Percentiles rank a stretch among this genome's conserved stretches.
Conservation (phyloP, 768 basidiomycete genomes). For the Rhodotorula diobovata region DNA sequence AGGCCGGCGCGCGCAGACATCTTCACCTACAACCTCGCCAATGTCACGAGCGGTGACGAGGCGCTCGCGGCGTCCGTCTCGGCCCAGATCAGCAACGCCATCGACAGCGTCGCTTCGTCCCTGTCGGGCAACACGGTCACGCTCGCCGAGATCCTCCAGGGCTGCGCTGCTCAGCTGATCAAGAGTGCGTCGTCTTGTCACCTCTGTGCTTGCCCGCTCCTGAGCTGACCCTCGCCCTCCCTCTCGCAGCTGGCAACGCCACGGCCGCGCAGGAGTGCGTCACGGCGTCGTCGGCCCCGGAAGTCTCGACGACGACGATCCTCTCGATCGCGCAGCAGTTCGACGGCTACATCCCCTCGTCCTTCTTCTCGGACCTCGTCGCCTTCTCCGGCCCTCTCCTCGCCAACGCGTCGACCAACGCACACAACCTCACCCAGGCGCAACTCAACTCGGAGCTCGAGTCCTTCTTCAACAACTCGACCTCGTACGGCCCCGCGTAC, state of each 20-base stretch:
- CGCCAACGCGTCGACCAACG: constrained; percentile 18
- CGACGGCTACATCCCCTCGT: constrained; percentile 40
- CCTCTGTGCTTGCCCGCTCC: no score
- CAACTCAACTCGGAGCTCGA: constrained; percentile 29
- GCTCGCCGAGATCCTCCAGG: constrained; percentile 37
- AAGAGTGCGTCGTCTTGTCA: constrained; percentile 4
- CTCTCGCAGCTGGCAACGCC: constrained; percentile 33
- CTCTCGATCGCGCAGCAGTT: constrained; percentile 27
- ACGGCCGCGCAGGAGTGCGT: constrained; percentile 38
- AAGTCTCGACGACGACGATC: constrained; percentile 23
- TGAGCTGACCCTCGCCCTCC: background rate
- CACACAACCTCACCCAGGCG: constrained; percentile 29
- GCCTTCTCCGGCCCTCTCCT: constrained; percentile 26
- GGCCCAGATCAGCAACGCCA: constrained; percentile 35
- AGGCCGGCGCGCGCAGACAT: constrained; percentile 14
- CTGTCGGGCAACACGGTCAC: constrained; percentile 40
- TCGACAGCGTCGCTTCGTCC: constrained; percentile 34
- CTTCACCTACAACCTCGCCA: constrained; percentile 30
- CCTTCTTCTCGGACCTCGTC: constrained; percentile 42
- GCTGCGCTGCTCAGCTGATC: constrained; percentile 37
- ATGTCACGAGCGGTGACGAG: constrained; percentile 2
- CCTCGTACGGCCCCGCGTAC: constrained; percentile 39
- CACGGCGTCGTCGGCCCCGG: constrained; percentile 22
- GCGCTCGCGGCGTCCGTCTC: constrained; percentile 26
- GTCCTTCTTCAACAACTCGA: constrained; percentile 40